Conservation (phyloP, 2,329 filamentous ascomycete genomes). For the Aureobasidium sp. region DNA sequence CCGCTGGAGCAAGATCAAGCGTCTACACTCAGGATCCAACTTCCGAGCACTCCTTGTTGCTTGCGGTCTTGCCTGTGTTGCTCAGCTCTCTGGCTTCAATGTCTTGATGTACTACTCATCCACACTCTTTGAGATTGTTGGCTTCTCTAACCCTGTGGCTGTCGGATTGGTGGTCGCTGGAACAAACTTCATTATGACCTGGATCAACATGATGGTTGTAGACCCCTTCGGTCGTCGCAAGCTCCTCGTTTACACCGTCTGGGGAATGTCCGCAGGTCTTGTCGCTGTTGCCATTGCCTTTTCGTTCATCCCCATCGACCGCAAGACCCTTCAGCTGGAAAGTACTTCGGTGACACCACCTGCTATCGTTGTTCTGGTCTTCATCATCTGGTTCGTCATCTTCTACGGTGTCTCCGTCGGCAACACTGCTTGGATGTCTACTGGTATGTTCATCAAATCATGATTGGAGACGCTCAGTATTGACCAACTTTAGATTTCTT, state of each 20-base stretch:
- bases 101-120: constrained; percentile 37
- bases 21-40: constrained; percentile 32
- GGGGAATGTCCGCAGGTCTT: constrained; percentile 65
- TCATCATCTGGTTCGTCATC: constrained; percentile 33
- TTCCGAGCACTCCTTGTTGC: constrained; percentile 34
- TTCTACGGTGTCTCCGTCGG: constrained; percentile 28
- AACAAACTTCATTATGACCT: constrained; percentile 75
- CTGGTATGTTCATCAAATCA: no score
- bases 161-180: constrained; percentile 73
- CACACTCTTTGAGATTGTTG: constrained; percentile 50
- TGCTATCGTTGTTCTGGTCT: constrained; percentile 31
- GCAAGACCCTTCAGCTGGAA: constrained; percentile 29
- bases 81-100: constrained; percentile 46
- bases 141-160: constrained; percentile 70
- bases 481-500: no score
- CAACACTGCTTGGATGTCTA: constrained; percentile 33
- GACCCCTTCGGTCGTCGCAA: constrained; percentile 72
- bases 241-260: constrained; percentile 46
- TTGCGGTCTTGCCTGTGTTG: constrained; percentile 33
- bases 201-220: constrained; percentile 68
- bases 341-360: constrained; percentile 28
- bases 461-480: no score
- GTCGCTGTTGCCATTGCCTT: constrained; percentile 69
- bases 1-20: constrained; percentile 27
- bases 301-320: constrained; percentile 49